Evolutionary conservation across 192 early-diverging fungal genomes (phyloP), one percentile per base, ranked within the genome.

Genomic region (Kickxella alabastrina): DNA sequence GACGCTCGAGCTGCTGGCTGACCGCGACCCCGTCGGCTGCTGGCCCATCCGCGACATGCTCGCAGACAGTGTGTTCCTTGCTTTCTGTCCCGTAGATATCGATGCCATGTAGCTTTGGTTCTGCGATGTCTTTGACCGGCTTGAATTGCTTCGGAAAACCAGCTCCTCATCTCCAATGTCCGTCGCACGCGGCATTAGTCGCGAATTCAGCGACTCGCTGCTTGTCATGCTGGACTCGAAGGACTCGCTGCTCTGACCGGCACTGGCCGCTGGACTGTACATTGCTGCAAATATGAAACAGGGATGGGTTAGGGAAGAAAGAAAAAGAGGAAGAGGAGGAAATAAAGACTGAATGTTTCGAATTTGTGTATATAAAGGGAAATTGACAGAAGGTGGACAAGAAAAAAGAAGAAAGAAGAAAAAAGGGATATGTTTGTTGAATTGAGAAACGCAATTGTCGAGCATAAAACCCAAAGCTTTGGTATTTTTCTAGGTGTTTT

Each of bases 71-170:
- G 68, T 64, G 39, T 31, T 63, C 42, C 69, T 53, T 42, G 38
- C 62, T 27, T 65, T 65, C 24, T 73, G 69, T 23, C 69, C 62
- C 5, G 69, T 65, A n/a, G 62, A 61, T 50, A 73, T 53, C 27
- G 69, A 65, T 10, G 62, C 58, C 69, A 73, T 73, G 62, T 73
- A 73, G 44, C 43, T 51, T 50, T 73, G 69, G 69, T 73, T 73
- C 54, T 65, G 69, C 26, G 59, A 21, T 4, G 62, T 49, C 49
- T 73, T 73, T 50, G 69, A 73, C 54, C 50, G 24, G 23, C 51
- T 54, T 44, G 69, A 73, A 49, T 73, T 58, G 36, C 50, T 65
- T 13, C 69, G 62, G 35, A 73, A 73, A 54, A 73, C 69, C 6
- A 73, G 51, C 54, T 73, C 69, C 40, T 73, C 69, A 43, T 73